Evolutionary conservation across 2,329 filamentous ascomycete genomes (phyloP), one percentile per base, ranked within the genome.

Genomic region (Aspergillus ochraceus): DNA sequence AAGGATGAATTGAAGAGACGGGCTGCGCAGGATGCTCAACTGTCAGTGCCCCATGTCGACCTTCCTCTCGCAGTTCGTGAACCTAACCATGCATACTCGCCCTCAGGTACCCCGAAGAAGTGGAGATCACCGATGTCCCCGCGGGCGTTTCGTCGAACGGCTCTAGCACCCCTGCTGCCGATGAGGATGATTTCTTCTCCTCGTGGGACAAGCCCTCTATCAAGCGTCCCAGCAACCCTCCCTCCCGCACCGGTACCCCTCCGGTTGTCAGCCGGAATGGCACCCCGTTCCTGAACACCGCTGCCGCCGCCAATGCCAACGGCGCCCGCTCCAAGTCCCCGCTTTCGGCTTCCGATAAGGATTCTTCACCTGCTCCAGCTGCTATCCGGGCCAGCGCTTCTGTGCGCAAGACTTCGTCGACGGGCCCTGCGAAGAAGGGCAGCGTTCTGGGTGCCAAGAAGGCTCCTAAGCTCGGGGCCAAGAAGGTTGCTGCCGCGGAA

Each of bases 151-250:
- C 84, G 52, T 80, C 79, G 55, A 88, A 91, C 61, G 88, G 86
- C 66, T 82, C 86, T 42, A 86, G 84, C 66, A 96, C 92, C 11
- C 91, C 93, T n/a, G 85, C 90, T 50, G 90, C 88, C 66, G 92
- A 97, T 22, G 88, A 89, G 20, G 93, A 97, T 71, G 95, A 98
- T 75, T 99, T 99, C 83, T 99, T 99, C 80, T 97, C 94, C 10
- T 97, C 92, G 0, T 99, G 94, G 95, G 95, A 98, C 73, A 97
- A 98, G 81, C 95, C 95, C 22, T 86, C 92, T 4, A 96, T 99
- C 79, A 99, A 98, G 84, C 88, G 92, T 69, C 94, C 94, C 39
- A 97, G 92, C 65, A 96, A 96, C 66, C 94, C 95, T 17, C 86
- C 95, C 49, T 97, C 94, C 42, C 89, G 95, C 71, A 95, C 91